A percentile compares a stretch with the other conserved stretches of the same genome.
phyloP scores from a whole-genome alignment of 495 filamentous ascomycete genomes.

The Venustampulla echinocandica region DNA sequence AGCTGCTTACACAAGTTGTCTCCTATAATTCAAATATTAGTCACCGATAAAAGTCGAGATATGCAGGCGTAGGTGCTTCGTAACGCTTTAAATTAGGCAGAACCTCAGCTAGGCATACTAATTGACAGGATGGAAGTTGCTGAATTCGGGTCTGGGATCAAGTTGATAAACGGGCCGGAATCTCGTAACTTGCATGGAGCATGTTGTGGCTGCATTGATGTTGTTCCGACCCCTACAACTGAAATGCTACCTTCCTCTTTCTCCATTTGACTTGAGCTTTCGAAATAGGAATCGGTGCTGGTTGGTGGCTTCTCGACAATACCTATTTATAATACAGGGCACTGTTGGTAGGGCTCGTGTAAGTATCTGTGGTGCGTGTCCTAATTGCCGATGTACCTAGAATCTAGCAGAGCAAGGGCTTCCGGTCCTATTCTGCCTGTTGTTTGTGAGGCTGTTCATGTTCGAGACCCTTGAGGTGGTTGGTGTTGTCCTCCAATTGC shows the following conservation, averaged over 20 bases:
- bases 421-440: background rate
- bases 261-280: background rate
- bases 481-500: slow-evolving; percentile 15
- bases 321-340: slow-evolving; percentile 30
- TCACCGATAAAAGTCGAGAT: no score
- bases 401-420: slow-evolving; percentile 4
- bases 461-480: slow-evolving; percentile 11
- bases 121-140: no score
- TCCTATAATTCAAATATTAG: no score
- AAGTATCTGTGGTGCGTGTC: slow-evolving; percentile 34
- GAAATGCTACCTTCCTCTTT: slow-evolving; percentile 6
- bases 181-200: no score
- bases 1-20: no score
- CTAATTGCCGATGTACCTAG: slow-evolving; percentile 25
- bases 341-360: slow-evolving; percentile 28
- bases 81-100: no score
- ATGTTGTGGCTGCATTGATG: background rate
- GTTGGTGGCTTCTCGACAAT: slow-evolving; percentile 28
- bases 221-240: background rate
- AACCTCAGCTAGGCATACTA: no score
- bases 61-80: no score
- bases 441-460: background rate
- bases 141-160: no score
- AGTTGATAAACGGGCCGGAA: no score
- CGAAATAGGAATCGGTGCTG: slow-evolving; percentile 27